Evolutionary conservation across 164 flowering plant species (phyloP), one percentile per base, ranked within the genome.

Genomic region (Piper longum): DNA sequence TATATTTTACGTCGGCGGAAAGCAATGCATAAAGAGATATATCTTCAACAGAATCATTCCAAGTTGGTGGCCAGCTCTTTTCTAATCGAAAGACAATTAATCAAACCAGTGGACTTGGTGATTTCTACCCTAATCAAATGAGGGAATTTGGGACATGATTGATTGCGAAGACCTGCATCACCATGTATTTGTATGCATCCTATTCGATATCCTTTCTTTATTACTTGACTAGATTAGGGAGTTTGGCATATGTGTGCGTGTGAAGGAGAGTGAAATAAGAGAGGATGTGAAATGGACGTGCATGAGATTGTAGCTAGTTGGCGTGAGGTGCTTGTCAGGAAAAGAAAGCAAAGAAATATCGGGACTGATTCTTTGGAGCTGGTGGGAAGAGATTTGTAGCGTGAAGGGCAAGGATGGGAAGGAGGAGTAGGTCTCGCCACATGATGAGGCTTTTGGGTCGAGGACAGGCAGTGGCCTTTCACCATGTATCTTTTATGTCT

Each of bases 201-300:
- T 26, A 26, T 26, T 26, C 36, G 36, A 26, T 26, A 26, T 26
- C 36, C 36, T 26, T 26, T 26, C 36, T 26, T 26, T 26, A 26
- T 26, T 26, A 26, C 36, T 26, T 26, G 36, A 26, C 36, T 26
- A 26, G 36, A 26, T 26, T 26, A 6, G 7, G n/a, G 51, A 7
- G 55, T 4, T 44, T 41, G 66, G 14, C 41, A 57, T 26, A 26
- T 26, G 2, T 26, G 36, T 26, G 36, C 36, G 36, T 26, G 36
- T 26, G 14, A 55, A 57, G 45, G 19, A 59, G 17, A 41, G 43
- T 4, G 7, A 40, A 55, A 3, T 19, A 57, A 61, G 70, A 70
- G 75, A 74, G 76, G 74, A 81, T 83, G 81, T 82, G 89, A 80
- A 66, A 72, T 56, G 78, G 88, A 83, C 89, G 86, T 85, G 91